These are phyloP conservation scores for Aureobasidium mangrovei DNA, from an alignment of 2,329 filamentous ascomycete genomes.

Conservation along the genomic window DNA sequence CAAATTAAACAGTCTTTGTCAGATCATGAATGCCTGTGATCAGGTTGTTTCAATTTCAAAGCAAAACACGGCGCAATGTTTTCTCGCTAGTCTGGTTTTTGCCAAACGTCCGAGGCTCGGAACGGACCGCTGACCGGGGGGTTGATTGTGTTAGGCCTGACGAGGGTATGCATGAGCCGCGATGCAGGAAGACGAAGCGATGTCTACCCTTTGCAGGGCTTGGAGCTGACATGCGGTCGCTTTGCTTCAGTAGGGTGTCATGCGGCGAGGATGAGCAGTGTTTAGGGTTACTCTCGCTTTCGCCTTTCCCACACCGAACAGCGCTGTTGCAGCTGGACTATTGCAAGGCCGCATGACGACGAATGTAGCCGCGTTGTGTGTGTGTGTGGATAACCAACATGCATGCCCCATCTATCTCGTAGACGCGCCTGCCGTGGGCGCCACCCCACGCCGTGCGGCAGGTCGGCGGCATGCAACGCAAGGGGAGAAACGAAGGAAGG, in stretches of 20 bases:
- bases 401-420: conserved; percentile 3
- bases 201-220: background rate
- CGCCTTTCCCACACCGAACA: background rate
- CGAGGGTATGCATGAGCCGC: conserved; percentile 5
- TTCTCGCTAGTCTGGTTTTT: background rate
- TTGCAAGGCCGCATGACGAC: background rate
- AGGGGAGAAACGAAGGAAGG: conserved; percentile 4
- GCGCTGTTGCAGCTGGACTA: background rate
- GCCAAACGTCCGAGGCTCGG: background rate
- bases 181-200: background rate
- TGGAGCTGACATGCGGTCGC: conserved; percentile 1
- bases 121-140: conserved; percentile 5
- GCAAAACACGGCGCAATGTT: conserved; percentile 8
- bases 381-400: background rate
- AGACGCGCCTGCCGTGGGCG: background rate
- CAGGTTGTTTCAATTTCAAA: conserved; percentile 7
- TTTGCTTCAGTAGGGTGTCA: background rate
- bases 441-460: conserved; percentile 1
- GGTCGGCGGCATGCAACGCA: background rate
- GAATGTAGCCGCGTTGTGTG: background rate
- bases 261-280: background rate
- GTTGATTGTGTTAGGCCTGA: background rate
- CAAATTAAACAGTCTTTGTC: conserved; percentile 6
- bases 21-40: background rate
- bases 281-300: background rate